Conservation (phyloP, 2,329 filamentous ascomycete species). For the Venturia pyrina region DNA sequence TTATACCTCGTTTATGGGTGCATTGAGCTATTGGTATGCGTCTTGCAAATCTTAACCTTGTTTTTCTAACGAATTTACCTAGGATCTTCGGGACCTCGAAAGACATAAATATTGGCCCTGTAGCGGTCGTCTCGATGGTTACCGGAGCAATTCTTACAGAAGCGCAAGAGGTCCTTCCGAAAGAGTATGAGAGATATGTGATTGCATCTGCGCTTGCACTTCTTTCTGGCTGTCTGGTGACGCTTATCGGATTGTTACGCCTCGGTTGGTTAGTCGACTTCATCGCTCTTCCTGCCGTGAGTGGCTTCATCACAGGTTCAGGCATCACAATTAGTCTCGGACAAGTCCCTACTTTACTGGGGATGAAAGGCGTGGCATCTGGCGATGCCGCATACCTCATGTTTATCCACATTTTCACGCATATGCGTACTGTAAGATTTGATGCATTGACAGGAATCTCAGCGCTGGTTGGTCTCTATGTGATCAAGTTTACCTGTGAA, state of each 20-base stretch:
- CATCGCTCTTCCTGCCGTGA: slow-evolving; percentile 82
- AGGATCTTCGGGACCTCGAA: slow-evolving; percentile 86
- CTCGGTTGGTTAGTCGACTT: slow-evolving; percentile 88
- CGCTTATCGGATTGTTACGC: slow-evolving; percentile 68
- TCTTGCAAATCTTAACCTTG: slow-evolving; percentile 20
- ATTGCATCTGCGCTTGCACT: slow-evolving; percentile 75
- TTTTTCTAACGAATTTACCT: background rate
- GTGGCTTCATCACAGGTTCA: slow-evolving; percentile 96
- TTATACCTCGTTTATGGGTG: slow-evolving; percentile 94
- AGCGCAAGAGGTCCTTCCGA: slow-evolving; percentile 45
- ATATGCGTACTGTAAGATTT: slow-evolving; percentile 55
- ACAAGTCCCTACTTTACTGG: slow-evolving; percentile 74
- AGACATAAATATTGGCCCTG: slow-evolving; percentile 96
- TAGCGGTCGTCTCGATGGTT: slow-evolving; percentile 89
- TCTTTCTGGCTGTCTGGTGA: slow-evolving; percentile 68
- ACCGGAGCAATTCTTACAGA: slow-evolving; percentile 70
- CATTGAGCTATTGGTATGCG: slow-evolving; percentile 70
- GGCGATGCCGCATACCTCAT: slow-evolving; percentile 72
- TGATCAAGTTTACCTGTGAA: slow-evolving; percentile 35
- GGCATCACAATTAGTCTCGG: slow-evolving; percentile 80
- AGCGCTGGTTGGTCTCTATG: slow-evolving; percentile 68
- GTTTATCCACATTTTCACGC: slow-evolving; percentile 73
- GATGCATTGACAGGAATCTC: slow-evolving; percentile 84
- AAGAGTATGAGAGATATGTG: slow-evolving; percentile 46
- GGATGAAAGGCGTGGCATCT: slow-evolving; percentile 64